Evolutionary conservation across 1,284 basidiomycete species (phyloP).

Genomic region (Apiotrichum laibachii): DNA sequence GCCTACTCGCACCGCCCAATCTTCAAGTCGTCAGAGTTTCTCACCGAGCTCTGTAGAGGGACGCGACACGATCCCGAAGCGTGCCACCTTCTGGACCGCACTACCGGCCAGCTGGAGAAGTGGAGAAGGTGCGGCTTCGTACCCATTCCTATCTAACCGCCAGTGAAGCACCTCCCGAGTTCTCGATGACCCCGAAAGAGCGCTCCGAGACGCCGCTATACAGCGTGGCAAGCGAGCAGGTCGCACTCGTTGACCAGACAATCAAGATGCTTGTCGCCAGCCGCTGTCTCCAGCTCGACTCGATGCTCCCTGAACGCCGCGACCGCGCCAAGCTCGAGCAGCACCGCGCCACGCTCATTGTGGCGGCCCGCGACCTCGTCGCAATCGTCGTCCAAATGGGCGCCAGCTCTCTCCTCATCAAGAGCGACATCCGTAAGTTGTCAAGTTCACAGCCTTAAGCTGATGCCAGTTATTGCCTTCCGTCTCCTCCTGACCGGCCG

Average conservation of each 20-base stretch:
- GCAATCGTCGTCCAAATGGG: conserved; percentile 14
- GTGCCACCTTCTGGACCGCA: conserved; percentile 9
- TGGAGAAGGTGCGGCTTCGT: conserved; percentile 5
- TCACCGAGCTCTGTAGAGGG: conserved; percentile 10
- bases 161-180: neutral
- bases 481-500: conserved; percentile 19
- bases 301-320: conserved; percentile 1
- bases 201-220: neutral
- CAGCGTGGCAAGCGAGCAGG: conserved; percentile 14
- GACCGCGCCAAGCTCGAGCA: neutral
- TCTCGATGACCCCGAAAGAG: neutral
- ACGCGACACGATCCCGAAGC: conserved; percentile 9
- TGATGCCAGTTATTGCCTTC: conserved; percentile 12
- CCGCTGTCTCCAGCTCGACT: conserved; percentile 15
- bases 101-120: conserved; percentile 2
- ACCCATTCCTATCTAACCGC: neutral
- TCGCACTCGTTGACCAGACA: conserved; percentile 14
- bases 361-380: conserved; percentile 11
- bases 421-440: conserved; percentile 16
- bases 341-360: conserved; percentile 2
- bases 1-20: conserved; percentile 14
- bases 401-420: conserved; percentile 2
- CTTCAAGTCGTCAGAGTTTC: conserved; percentile 11
- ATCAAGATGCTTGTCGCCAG: conserved; percentile 10
- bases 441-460: neutral